Conservation (phyloP, 2,329 filamentous ascomycete species). For the Zymoseptoria brevis region DNA sequence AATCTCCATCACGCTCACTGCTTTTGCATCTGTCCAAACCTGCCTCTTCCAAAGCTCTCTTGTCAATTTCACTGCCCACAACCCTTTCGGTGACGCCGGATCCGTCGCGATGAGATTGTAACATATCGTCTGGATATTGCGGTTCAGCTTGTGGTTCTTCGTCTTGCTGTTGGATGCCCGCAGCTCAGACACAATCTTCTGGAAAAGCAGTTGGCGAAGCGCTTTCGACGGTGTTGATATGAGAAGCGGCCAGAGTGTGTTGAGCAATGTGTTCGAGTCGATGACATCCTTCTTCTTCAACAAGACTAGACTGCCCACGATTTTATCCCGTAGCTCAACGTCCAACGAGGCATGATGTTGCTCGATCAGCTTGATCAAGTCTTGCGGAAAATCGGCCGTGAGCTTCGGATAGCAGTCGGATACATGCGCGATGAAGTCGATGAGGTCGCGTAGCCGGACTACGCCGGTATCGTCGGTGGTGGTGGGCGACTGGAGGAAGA, state of each 20-base stretch:
- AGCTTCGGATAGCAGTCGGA: constrained; percentile 86
- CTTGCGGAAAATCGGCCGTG: constrained; percentile 66
- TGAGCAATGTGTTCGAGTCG: constrained; percentile 73
- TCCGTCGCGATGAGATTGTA: constrained; percentile 88
- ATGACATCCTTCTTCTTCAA: constrained; percentile 87
- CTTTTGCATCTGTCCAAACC: constrained; percentile 88
- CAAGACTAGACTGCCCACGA: constrained; percentile 82
- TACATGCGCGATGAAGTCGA: constrained; percentile 89
- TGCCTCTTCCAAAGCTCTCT: constrained; percentile 94
- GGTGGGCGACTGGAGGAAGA: constrained; percentile 77
- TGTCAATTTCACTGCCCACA: constrained; percentile 95
- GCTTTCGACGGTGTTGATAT: constrained; percentile 88
- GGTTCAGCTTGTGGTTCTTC: constrained; percentile 87
- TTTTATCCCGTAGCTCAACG: constrained; percentile 81
- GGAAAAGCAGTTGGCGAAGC: constrained; percentile 72
- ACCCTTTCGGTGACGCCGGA: constrained; percentile 70
- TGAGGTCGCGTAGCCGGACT: constrained; percentile 78
- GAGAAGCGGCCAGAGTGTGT: constrained; percentile 89
- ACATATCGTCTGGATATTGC: constrained; percentile 84
- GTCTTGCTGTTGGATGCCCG: constrained; percentile 78
- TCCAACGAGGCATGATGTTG: constrained; percentile 77
- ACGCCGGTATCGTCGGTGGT: constrained; percentile 70
- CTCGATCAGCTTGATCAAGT: constrained; percentile 72
- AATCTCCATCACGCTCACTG: constrained; percentile 98
- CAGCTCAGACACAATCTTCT: constrained; percentile 86